These are phyloP conservation scores for Tolypocladium tundrense DNA, from an alignment of 2,329 filamentous ascomycete genomes.

Conservation along the genomic window DNA sequence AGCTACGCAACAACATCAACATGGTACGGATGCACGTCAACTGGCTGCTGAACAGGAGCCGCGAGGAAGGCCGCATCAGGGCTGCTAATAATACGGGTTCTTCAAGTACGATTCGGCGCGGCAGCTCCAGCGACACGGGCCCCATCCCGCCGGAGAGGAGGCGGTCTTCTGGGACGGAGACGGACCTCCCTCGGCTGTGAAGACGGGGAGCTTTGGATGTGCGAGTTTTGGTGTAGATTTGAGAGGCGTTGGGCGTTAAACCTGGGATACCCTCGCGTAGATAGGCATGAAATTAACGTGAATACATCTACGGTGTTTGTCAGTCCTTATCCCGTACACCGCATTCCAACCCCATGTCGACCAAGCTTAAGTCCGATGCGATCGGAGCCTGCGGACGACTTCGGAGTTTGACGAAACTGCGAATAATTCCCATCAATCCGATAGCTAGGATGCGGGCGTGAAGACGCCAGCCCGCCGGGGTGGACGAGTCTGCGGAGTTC, in stretches of 20 bases:
- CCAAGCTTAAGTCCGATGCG: neutral
- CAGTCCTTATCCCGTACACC: neutral
- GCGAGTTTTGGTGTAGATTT: neutral
- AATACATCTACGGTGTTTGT: neutral
- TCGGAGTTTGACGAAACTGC: no score
- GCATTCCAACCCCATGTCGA: no score
- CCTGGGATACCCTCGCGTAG: neutral
- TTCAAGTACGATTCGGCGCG: constrained; percentile 18
- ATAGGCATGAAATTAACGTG: neutral
- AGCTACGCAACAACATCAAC: constrained; percentile 46
- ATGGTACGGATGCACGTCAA: constrained; percentile 50
- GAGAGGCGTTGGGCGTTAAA: neutral
- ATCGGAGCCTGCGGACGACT: neutral
- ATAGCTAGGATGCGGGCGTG: neutral
- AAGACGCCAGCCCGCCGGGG: neutral
- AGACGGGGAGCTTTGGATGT: neutral
- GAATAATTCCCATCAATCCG: no score
- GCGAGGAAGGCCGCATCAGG: constrained; percentile 33
- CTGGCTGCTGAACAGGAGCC: constrained; percentile 44
- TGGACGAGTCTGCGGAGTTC: neutral
- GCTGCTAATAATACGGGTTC: constrained; percentile 24
- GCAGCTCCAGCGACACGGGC: constrained; percentile 15
- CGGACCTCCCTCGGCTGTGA: constrained; percentile 27
- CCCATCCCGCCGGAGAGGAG: constrained; percentile 22
- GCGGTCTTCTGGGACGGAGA: constrained; percentile 25